Evolutionary conservation across 2,329 filamentous ascomycete species (phyloP), one percentile per base, ranked within the genome.

Genomic region (Pseudocercospora fijiensis): DNA sequence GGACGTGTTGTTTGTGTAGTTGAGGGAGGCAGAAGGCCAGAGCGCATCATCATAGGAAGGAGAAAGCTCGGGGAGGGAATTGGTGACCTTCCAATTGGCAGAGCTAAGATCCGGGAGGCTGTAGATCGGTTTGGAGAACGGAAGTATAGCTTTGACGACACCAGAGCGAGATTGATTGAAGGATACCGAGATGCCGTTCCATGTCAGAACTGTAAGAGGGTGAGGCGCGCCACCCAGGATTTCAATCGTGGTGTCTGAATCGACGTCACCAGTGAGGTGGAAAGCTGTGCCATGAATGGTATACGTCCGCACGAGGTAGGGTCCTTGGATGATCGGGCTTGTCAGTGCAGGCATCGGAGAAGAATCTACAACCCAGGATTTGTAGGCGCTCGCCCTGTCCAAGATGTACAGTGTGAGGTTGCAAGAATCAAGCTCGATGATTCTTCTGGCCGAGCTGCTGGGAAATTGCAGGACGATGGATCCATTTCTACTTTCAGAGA

Each of bases 31-130:
- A 0, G 72, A 68, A 0, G 82, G 81, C 91, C 91, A 95, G 5
- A 76, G 75, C 2, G 83, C 83, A 74, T 95, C 91, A 58, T 91
- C 86, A 70, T 92, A 94, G 1, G 75, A 76, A 0, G 80, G 66
- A 55, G 83, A 74, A 5, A 90, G 79, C 72, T 94, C 91, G 0
- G 90, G 91, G 0, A 95, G 83, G 0, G 84, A 85, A 74, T 94
- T 86, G 22, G 90, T 72, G 62, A 85, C 86, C 72, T 87, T 87
- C 91, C 91, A 95, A 0, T 83, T 76, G 9, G 90, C 75, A 0
- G 78, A 74, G 10, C 80, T 78, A 1, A 93, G 79, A 7, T 84
- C 77, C 0, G 89, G 89, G 1, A 91, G 69, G 0, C 72, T 70
- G 45, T 90, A 66, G 0, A 77, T 73, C 0, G 86, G 86, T 7